Evolutionary conservation across 2,329 filamentous ascomycete species (phyloP).

Genomic region (Colletotrichum caudatum): DNA sequence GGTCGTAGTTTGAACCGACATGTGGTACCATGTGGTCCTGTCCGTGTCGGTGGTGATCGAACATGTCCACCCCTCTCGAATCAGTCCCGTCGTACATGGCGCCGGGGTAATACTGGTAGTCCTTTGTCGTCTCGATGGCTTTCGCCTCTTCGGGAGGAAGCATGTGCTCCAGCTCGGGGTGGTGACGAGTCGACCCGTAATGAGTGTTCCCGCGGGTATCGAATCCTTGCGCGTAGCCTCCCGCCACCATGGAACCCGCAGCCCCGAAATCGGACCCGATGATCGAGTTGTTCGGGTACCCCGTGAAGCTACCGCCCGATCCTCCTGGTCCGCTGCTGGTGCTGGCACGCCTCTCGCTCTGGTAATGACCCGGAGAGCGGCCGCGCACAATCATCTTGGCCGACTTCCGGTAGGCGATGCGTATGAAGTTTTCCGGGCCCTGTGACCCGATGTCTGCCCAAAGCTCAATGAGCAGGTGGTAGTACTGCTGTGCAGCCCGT

Average conservation of each 20-base stretch:
- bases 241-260: slow-evolving; percentile 55
- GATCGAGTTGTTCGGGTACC: slow-evolving; percentile 56
- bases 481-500: slow-evolving; percentile 90
- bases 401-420: slow-evolving; percentile 78
- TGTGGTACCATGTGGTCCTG: slow-evolving; percentile 52
- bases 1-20: slow-evolving; percentile 48
- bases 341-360: slow-evolving; percentile 76
- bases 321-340: slow-evolving; percentile 76
- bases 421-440: slow-evolving; percentile 69
- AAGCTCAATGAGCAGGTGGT: slow-evolving; percentile 89
- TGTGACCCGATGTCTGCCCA: slow-evolving; percentile 74
- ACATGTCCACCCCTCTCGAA: slow-evolving; percentile 62
- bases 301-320: slow-evolving; percentile 71
- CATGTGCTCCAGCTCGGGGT: slow-evolving; percentile 65
- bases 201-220: slow-evolving; percentile 55
- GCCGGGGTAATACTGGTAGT: slow-evolving; percentile 67
- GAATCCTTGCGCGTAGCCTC: slow-evolving; percentile 53
- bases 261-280: slow-evolving; percentile 55
- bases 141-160: slow-evolving; percentile 66
- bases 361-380: slow-evolving; percentile 84
- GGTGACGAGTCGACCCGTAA: slow-evolving; percentile 57
- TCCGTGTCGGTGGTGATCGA: slow-evolving; percentile 53
- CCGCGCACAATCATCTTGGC: slow-evolving; percentile 90
- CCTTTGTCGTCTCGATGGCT: slow-evolving; percentile 60
- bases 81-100: slow-evolving; percentile 61